Evolutionary conservation across 169 alveolate species (phyloP).

Genomic region (Plasmodium adleri): DNA sequence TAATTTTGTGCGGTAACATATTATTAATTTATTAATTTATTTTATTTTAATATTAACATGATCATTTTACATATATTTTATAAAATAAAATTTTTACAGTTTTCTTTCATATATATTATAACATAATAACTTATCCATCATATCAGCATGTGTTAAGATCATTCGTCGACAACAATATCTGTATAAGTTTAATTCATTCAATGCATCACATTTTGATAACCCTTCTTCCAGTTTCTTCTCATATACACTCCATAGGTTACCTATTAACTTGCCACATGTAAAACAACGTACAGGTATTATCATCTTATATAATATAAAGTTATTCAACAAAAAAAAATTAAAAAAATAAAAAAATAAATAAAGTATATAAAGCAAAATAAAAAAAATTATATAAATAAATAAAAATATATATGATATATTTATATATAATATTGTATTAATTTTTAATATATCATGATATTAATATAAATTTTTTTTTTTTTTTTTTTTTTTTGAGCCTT

Average conservation of each 20-base stretch:
- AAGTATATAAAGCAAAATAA: too few species aligned
- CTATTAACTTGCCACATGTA: slow-evolving; percentile 99
- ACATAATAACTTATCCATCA: slow-evolving; percentile 96
- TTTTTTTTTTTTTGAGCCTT: too few species aligned
- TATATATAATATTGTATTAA: too few species aligned
- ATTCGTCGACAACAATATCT: slow-evolving; percentile 94
- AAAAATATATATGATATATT: not conserved
- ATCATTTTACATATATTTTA: not conserved
- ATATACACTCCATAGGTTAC: slow-evolving; percentile 97
- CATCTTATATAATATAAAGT: slow-evolving; percentile 84
- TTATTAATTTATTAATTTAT: not conserved
- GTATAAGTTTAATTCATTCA: slow-evolving; percentile 94
- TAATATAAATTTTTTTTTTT: too few species aligned
- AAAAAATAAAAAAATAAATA: not conserved
- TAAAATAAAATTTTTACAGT: not conserved
- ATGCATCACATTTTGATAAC: slow-evolving; percentile 94
- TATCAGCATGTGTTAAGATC: slow-evolving; percentile 98
- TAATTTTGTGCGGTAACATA: too few species aligned
- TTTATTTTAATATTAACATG: not conserved
- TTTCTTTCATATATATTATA: slow-evolving; percentile 91
- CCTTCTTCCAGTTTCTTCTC: slow-evolving; percentile 92
- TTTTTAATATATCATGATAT: too few species aligned
- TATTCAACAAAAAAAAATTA: not conserved
- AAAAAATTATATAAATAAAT: not conserved
- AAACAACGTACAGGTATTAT: slow-evolving; percentile 99